A percentile compares a stretch with the other conserved stretches of the same genome.
Conservation (phyloP, 306 rosid species). For the Quercus parvula region DNA sequence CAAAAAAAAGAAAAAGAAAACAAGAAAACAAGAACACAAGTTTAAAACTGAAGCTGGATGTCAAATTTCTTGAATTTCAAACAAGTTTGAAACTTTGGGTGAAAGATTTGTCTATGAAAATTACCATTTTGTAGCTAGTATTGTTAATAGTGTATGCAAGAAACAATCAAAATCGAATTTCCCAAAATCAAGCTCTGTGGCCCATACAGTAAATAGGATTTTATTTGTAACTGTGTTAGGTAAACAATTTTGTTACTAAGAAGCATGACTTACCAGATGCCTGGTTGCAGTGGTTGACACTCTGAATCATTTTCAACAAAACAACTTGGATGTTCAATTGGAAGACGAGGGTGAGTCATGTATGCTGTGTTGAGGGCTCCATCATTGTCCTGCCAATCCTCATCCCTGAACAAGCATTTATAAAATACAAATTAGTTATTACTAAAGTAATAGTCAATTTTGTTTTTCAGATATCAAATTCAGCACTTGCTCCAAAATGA, state of each 20-base stretch:
- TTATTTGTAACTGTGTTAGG: background rate
- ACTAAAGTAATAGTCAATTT: background rate
- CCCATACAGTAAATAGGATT: background rate
- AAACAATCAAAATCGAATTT: background rate
- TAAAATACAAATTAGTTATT: background rate
- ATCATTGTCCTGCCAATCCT: slow-evolving; percentile 96
- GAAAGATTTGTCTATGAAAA: background rate
- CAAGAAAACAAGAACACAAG: no score
- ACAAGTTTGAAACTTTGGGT: background rate
- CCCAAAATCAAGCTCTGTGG: background rate
- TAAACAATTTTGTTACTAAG: background rate
- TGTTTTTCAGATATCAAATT: background rate
- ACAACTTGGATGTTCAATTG: slow-evolving; percentile 73
- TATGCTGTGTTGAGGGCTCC: slow-evolving; percentile 95
- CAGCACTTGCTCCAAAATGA: background rate
- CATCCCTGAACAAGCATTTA: slow-evolving; percentile 63
- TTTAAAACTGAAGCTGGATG: background rate
- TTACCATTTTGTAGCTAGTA: background rate
- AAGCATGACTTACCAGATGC: slow-evolving; percentile 54
- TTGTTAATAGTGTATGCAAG: background rate
- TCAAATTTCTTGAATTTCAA: background rate
- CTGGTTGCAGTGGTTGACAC: slow-evolving; percentile 75
- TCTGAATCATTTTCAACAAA: slow-evolving; percentile 75
- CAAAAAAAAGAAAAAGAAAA: no score
- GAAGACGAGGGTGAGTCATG: slow-evolving; percentile 89